Evolutionary conservation across 1,139 yeast species (phyloP).

Genomic region (Taphrina wiesneri): DNA sequence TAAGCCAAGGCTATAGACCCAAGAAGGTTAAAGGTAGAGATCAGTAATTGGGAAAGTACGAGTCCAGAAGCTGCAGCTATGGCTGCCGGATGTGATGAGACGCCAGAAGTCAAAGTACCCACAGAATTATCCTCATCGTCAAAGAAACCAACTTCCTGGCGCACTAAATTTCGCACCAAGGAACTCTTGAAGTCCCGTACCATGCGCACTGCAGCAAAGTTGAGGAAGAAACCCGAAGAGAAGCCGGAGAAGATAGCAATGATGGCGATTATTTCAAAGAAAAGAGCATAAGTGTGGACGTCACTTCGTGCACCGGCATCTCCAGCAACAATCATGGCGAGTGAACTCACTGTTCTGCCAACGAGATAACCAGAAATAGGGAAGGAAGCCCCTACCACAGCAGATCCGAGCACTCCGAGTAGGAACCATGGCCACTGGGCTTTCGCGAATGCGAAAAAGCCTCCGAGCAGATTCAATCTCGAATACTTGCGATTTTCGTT

Average conservation of each 20-base stretch:
- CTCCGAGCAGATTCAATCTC: background rate
- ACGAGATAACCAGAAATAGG: slow-evolving; percentile 21
- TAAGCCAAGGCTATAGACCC: slow-evolving; percentile 72
- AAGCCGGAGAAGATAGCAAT: slow-evolving; percentile 44
- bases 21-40: slow-evolving; percentile 51
- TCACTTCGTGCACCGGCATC: slow-evolving; percentile 37
- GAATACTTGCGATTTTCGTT: slow-evolving; percentile 11
- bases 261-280: slow-evolving; percentile 49
- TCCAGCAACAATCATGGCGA: slow-evolving; percentile 16
- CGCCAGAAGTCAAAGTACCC: slow-evolving; percentile 56
- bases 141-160: slow-evolving; percentile 56
- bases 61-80: slow-evolving; percentile 54
- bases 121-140: slow-evolving; percentile 58
- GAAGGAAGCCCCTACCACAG: slow-evolving; percentile 26
- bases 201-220: slow-evolving; percentile 48
- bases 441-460: slow-evolving; percentile 2
- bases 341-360: slow-evolving; percentile 11
- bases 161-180: slow-evolving; percentile 54
- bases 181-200: slow-evolving; percentile 54
- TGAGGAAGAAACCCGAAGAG: slow-evolving; percentile 44
- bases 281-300: slow-evolving; percentile 47
- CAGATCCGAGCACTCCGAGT: slow-evolving; percentile 10
- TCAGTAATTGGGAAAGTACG: slow-evolving; percentile 39
- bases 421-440: slow-evolving; percentile 14
- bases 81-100: slow-evolving; percentile 60